Evolutionary conservation across 305 asterid species (phyloP), one percentile per base, ranked within the genome.

Genomic region (Solanum aculeatissimum): DNA sequence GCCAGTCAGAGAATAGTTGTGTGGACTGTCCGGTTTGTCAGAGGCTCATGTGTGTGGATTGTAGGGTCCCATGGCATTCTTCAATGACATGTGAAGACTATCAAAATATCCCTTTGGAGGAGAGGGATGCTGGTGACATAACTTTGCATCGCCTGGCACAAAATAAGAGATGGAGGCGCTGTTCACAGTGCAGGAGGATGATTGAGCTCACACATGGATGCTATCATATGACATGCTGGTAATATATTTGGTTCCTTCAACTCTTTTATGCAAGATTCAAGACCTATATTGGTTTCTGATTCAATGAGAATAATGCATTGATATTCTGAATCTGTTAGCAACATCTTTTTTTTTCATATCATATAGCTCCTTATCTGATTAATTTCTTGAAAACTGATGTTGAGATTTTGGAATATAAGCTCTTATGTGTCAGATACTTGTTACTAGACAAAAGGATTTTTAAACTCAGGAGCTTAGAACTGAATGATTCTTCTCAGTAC

Each of bases 11-110:
- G 27, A 87, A 91, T 71, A 87, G 91, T 79, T 90, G 94, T 82
- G 88, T 93, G 53, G 98, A 93, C 88, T 96, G 99, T 86, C 94
- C 95, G 11, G 94, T 86, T 63, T 96, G 99, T 88, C 89, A 91
- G 88, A 87, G 95, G 85, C 88, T 90, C 60, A 87, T 96, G 49
- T 96, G 99, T 81, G 88, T 93, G 66, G 94, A 93, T 79, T 96
- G 99, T 90, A 89, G 80, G 86, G 96, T 93, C 57, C 97, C 95
- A 49, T 95, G 99, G 98, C 99, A 96, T 88, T 90, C 95, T 15
- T 95, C 95, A 38, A 87, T 92, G 93, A 93, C 94, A 7, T 96
- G 99, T 81, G 93, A 90, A 81, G 97, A 91, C 85, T 93, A 92
- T 78, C 99, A 88, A 81, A 88, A 82, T 80, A 89, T 93, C 69